These are phyloP conservation scores for Neopestalotiopsis clavispora DNA, from an alignment of 2,329 filamentous ascomycete genomes.

Conservation along the genomic window DNA sequence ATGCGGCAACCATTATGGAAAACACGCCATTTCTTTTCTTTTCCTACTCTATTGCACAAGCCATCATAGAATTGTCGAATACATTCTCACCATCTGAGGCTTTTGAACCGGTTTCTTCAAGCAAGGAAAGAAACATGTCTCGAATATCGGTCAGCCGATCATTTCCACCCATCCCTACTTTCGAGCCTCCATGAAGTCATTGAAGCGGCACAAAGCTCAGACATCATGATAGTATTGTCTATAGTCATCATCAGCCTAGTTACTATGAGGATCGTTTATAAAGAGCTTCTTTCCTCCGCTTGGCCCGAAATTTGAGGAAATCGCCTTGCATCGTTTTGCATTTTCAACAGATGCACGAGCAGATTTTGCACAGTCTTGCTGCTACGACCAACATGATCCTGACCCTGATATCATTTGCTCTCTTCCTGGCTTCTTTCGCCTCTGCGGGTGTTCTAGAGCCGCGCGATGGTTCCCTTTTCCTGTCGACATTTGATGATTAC, in stretches of 20 bases:
- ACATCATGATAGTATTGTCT: not conserved
- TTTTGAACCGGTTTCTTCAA: not conserved
- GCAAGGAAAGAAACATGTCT: not conserved
- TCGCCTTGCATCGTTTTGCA: not conserved
- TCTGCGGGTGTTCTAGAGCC: not conserved
- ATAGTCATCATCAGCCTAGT: not conserved
- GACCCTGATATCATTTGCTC: no score
- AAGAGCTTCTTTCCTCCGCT: not conserved
- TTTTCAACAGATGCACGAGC: not conserved
- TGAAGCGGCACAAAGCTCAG: not conserved
- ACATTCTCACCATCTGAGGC: not conserved
- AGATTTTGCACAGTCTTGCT: not conserved
- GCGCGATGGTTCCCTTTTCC: not conserved
- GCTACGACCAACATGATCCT: no score
- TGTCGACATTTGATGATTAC: not conserved
- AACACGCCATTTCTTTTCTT: slow-evolving; percentile 3
- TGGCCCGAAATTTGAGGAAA: not conserved
- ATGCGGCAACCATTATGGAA: not conserved
- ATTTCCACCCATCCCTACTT: not conserved
- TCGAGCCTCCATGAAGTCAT: not conserved
- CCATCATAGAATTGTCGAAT: not conserved
- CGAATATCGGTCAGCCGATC: not conserved
- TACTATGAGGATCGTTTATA: not conserved
- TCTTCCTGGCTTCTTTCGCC: not conserved
- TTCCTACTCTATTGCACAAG: not conserved